A percentile compares a stretch with the other conserved stretches of the same genome.
These are phyloP conservation scores for Lipomyces yamadae DNA, from an alignment of 805 yeast species.

Conservation along the genomic window DNA sequence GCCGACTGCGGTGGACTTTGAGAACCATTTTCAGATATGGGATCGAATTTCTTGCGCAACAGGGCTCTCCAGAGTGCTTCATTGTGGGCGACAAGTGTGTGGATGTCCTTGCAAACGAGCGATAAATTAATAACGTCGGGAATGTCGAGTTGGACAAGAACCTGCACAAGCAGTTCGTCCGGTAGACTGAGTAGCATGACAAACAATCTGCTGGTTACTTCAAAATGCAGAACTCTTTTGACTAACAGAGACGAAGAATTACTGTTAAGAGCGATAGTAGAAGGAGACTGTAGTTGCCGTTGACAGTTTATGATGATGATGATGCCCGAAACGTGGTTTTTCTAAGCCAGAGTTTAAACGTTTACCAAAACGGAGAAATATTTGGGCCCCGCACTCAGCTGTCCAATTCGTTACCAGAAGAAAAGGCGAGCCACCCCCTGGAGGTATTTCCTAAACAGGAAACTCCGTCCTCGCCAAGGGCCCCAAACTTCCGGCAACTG, in stretches of 20 bases:
- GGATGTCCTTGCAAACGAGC: conserved; percentile 16
- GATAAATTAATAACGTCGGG: conserved; percentile 30
- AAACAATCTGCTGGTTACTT: neutral
- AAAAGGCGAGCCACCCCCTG: neutral
- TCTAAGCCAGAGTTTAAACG: conserved; percentile 1
- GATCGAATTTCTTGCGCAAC: conserved; percentile 25
- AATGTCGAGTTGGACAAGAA: conserved; percentile 20
- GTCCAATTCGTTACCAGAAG: neutral
- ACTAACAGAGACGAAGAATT: no score
- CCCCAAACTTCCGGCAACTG: neutral
- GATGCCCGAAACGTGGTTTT: neutral
- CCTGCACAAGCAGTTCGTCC: conserved; percentile 26
- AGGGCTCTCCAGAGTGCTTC: conserved; percentile 28
- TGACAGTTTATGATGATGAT: no score
- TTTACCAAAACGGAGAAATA: no score
- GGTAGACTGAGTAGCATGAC: conserved; percentile 31
- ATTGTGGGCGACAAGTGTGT: conserved; percentile 22
- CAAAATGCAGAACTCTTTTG: no score
- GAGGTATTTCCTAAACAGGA: neutral
- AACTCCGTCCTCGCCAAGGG: neutral
- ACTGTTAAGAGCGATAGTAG: no score
- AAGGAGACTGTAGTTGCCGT: no score
- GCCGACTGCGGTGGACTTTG: conserved; percentile 15
- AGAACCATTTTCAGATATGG: conserved; percentile 8
- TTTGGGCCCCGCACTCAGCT: conserved; percentile 1